These are phyloP conservation scores for Aspergillus sclerotiicarbonarius DNA, from an alignment of 495 filamentous ascomycete species.

Conservation along the genomic window DNA sequence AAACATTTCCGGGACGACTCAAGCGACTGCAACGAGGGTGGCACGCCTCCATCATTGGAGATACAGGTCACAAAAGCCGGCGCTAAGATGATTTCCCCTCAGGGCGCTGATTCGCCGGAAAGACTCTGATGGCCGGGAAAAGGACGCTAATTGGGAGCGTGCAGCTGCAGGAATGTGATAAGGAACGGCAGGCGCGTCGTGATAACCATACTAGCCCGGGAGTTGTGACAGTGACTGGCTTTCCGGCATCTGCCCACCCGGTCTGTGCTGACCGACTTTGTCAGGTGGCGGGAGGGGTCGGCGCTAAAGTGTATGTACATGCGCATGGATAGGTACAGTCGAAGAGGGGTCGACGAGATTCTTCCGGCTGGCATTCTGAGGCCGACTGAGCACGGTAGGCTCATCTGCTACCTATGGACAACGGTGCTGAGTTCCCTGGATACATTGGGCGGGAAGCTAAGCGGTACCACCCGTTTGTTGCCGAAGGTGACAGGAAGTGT, in stretches of 20 bases:
- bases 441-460: background rate
- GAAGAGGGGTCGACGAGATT: no score
- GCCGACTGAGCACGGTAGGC: no score
- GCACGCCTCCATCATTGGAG: background rate
- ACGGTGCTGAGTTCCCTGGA: background rate
- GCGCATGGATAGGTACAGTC: no score
- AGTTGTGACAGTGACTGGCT: background rate
- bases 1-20: background rate
- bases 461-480: background rate
- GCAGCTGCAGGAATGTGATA: conserved; percentile 19
- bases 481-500: conserved; percentile 10
- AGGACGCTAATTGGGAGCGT: conserved; percentile 12
- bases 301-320: no score
- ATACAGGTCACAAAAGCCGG: background rate
- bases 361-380: no score
- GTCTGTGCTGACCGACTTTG: background rate
- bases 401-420: background rate
- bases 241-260: background rate
- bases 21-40: background rate
- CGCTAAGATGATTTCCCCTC: background rate
- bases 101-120: background rate
- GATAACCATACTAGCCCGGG: background rate
- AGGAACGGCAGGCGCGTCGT: conserved; percentile 14
- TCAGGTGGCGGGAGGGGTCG: background rate
- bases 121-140: background rate